Conservation (phyloP, 1,139 yeast genomes). For the Scheffersomyces insectosa region DNA sequence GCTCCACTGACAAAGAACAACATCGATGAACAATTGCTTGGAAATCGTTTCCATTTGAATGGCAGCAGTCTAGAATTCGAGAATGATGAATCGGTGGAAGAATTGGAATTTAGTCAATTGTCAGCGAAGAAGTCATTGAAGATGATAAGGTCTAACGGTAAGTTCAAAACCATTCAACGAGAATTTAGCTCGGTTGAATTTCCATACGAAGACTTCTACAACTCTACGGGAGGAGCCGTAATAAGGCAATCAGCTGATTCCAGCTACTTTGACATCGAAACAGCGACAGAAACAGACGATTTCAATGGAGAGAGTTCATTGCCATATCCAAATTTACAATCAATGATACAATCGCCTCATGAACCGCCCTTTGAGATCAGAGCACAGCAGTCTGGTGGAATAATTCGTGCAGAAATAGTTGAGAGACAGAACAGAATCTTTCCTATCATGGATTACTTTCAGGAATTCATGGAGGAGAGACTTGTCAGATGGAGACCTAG, state of each 20-base stretch:
- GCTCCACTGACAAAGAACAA: too few relatives aligned
- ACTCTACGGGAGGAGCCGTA: background rate
- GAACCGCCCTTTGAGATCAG: slow-evolving; percentile 7
- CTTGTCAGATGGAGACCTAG: slow-evolving; percentile 55
- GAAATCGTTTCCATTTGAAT: too few relatives aligned
- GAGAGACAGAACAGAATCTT: slow-evolving; percentile 9
- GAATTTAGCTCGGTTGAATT: background rate
- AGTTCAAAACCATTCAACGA: background rate
- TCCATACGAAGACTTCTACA: background rate
- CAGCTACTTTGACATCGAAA: slow-evolving; percentile 1
- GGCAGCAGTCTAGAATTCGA: too few relatives aligned
- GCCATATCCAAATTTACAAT: slow-evolving; percentile 3
- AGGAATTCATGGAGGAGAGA: slow-evolving; percentile 51
- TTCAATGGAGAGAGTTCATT: slow-evolving; percentile 5
- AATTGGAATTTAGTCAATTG: too few relatives aligned
- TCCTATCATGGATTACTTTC: slow-evolving; percentile 29
- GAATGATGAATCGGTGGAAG: too few relatives aligned
- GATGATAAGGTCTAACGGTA: slow-evolving; percentile 1
- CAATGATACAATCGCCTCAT: slow-evolving; percentile 8
- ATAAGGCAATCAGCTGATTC: slow-evolving; percentile 1
- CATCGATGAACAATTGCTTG: too few relatives aligned
- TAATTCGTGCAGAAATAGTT: slow-evolving; percentile 5
- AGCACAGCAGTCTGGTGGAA: background rate
- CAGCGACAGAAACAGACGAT: slow-evolving; percentile 5
- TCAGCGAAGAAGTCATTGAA: background rate